These are phyloP conservation scores for Psilocybe sp. DNA, from an alignment of 768 basidiomycete genomes.

Conservation along the genomic window DNA sequence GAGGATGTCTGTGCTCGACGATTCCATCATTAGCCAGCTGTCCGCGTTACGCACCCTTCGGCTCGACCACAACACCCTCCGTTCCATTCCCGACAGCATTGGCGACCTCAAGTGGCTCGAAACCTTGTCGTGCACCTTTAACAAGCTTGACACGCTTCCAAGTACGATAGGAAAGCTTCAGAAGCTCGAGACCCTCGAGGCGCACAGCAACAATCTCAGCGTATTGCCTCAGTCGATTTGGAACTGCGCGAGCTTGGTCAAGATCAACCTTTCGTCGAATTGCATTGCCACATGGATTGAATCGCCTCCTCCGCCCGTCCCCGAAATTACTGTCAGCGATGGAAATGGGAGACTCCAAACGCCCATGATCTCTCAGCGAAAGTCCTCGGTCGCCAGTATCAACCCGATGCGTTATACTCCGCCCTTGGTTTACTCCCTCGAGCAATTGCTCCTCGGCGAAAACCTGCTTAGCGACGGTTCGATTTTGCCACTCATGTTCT, in stretches of 20 bases:
- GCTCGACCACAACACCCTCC: conserved; percentile 86
- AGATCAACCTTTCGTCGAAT: conserved; percentile 89
- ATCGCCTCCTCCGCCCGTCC: conserved; percentile 34
- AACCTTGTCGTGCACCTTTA: conserved; percentile 85
- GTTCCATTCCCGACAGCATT: conserved; percentile 76
- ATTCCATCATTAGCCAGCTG: conserved; percentile 69
- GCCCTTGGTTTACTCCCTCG: conserved; percentile 63
- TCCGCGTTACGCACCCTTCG: conserved; percentile 67
- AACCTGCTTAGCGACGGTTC: conserved; percentile 84
- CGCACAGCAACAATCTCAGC: conserved; percentile 86
- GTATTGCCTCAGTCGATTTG: conserved; percentile 79
- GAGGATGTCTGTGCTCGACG: conserved; percentile 83
- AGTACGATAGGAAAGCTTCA: conserved; percentile 71
- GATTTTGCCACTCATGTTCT: conserved; percentile 70
- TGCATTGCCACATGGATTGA: conserved; percentile 71
- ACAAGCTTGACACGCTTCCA: conserved; percentile 80
- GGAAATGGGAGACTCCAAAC: no score
- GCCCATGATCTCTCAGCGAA: no score
- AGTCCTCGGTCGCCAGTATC: neutral
- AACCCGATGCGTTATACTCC: conserved; percentile 14
- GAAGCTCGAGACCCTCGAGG: conserved; percentile 75
- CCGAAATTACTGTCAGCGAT: neutral
- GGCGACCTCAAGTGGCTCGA: conserved; percentile 71
- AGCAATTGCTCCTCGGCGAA: conserved; percentile 84
- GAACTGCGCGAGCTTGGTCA: conserved; percentile 71